These are phyloP conservation scores for Cordyceps militaris DNA, from an alignment of 2,329 filamentous ascomycete species.

Conservation along the genomic window DNA sequence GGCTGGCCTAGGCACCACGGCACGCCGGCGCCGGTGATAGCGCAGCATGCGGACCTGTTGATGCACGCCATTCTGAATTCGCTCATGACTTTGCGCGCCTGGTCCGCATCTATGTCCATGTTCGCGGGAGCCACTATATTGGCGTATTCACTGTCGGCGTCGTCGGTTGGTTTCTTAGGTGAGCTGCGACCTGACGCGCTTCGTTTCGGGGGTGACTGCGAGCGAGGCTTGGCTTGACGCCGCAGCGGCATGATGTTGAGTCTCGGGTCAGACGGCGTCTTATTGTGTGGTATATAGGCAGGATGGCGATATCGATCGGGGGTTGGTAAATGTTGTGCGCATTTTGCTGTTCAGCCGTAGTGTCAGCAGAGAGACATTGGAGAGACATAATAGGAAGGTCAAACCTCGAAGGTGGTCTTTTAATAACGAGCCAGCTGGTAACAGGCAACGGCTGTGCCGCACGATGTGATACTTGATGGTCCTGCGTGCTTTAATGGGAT, in stretches of 20 bases:
- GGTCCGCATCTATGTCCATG: not conserved
- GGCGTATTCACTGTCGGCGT: not conserved
- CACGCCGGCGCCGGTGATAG: not conserved
- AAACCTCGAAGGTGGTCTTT: not conserved
- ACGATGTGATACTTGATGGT: not conserved
- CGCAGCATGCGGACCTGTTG: not conserved
- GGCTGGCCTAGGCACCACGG: not conserved
- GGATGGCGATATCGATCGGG: not conserved
- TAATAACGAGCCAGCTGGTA: not conserved
- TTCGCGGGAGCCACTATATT: not conserved
- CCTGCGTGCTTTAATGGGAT: not conserved
- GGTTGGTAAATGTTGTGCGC: not conserved
- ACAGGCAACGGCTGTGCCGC: not conserved
- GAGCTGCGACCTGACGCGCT: not conserved
- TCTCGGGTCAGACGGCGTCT: not conserved
- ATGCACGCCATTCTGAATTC: not conserved
- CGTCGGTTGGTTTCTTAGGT: not conserved
- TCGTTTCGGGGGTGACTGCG: not conserved
- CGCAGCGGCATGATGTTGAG: not conserved
- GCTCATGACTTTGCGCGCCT: not conserved
- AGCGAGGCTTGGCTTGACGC: not conserved
- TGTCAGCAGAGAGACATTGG: not conserved
- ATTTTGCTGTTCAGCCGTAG: not conserved
- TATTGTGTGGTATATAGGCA: not conserved
- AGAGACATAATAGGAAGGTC: too few relatives aligned